Evolutionary conservation across 441 rosid genomes (phyloP).

Genomic region (Jatropha podagrica): DNA sequence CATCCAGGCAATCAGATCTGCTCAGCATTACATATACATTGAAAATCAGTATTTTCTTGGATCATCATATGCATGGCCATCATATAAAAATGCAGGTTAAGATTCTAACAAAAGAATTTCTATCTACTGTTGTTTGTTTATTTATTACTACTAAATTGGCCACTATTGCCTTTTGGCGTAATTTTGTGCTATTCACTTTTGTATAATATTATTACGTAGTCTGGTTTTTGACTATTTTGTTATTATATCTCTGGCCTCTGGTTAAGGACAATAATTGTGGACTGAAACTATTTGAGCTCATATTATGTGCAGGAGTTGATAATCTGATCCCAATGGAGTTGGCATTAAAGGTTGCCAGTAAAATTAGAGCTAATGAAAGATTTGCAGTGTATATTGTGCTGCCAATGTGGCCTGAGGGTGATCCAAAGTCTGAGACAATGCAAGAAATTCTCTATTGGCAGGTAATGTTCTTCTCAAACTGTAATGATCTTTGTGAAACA

Average conservation of each 20-base stretch:
- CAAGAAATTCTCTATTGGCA: conserved; percentile 95
- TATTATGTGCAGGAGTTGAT: conserved; percentile 66
- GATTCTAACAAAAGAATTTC: neutral
- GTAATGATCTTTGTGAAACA: neutral
- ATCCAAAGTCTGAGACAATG: conserved; percentile 70
- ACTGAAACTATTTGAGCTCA: neutral
- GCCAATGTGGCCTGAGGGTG: conserved; percentile 99
- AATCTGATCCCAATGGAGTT: conserved; percentile 87
- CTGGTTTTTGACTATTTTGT: neutral
- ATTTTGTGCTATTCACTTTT: neutral
- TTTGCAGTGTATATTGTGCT: conserved; percentile 76
- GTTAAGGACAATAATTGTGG: neutral
- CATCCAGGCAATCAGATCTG: conserved; percentile 48
- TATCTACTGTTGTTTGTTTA: neutral
- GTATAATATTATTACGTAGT: neutral
- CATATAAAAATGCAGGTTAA: conserved; percentile 32
- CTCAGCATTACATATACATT: conserved; percentile 46
- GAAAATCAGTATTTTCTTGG: conserved; percentile 52
- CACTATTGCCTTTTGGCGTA: neutral
- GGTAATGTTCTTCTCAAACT: conserved; percentile 37
- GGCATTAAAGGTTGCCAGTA: conserved; percentile 82
- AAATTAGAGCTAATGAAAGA: conserved; percentile 80
- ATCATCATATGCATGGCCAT: conserved; percentile 39
- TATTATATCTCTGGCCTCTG: neutral
- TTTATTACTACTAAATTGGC: neutral